Conservation (phyloP, 2,329 filamentous ascomycete genomes). For the Graphilbum sp. region DNA sequence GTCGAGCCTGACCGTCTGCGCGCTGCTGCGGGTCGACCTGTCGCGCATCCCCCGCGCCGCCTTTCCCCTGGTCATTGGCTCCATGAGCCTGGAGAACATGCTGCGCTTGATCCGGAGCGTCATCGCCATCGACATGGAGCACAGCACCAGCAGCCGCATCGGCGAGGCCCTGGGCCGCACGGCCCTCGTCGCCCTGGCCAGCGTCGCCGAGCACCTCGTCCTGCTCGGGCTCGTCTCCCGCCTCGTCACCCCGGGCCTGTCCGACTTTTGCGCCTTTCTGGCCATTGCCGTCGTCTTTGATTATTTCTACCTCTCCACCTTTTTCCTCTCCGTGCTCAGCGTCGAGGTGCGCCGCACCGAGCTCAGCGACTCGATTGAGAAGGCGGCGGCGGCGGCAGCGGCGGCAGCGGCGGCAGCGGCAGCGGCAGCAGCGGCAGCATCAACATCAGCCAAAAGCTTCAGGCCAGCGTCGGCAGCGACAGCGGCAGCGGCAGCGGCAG, state of each 20-base stretch:
- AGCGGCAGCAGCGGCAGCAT: background rate
- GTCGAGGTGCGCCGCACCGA: conserved; percentile 65
- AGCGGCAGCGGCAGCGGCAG: too few relatives aligned
- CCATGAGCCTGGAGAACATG: conserved; percentile 65
- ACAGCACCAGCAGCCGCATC: conserved; percentile 51
- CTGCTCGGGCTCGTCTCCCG: conserved; percentile 50
- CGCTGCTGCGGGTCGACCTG: conserved; percentile 57
- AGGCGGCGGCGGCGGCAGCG: conserved; percentile 34
- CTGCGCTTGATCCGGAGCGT: conserved; percentile 66
- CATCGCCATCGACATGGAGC: conserved; percentile 52
- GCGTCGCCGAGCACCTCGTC: conserved; percentile 50
- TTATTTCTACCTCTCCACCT: conserved; percentile 63
- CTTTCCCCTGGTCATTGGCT: conserved; percentile 62
- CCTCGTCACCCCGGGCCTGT: conserved; percentile 45
- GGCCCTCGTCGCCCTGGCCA: conserved; percentile 50
- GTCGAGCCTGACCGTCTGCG: conserved; percentile 67
- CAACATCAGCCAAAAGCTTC: too few relatives aligned
- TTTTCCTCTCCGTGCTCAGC: conserved; percentile 64
- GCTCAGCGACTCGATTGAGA: conserved; percentile 54
- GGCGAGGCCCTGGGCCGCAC: conserved; percentile 60
- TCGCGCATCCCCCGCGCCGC: conserved; percentile 57
- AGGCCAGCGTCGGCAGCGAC: too few relatives aligned
- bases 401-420: too few relatives aligned
- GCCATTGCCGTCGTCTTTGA: conserved; percentile 62
- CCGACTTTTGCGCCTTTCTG: conserved; percentile 61